Evolutionary conservation across 176 grass and related monocot genomes (phyloP).

Genomic region (Pontederia paniculata): DNA sequence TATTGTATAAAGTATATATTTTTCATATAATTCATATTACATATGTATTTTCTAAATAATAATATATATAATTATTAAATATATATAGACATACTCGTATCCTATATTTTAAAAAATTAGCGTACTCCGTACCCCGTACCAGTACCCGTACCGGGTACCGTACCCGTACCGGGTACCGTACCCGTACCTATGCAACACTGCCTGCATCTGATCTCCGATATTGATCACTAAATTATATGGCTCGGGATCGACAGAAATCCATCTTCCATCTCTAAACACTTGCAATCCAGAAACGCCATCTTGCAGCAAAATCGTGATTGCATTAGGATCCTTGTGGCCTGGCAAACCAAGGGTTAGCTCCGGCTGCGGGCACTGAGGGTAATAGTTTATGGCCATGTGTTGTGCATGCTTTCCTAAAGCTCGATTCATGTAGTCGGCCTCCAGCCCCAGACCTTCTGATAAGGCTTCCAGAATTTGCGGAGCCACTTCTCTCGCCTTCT

Average conservation of each 20-base stretch:
- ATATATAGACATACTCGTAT: no score
- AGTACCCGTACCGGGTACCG: no score
- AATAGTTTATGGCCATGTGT: constrained; percentile 94
- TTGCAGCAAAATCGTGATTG: constrained; percentile 75
- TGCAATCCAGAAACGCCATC: constrained; percentile 74
- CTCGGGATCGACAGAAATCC: constrained; percentile 60
- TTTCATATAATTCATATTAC: no score
- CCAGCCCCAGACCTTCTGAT: constrained; percentile 56
- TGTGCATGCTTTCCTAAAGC: constrained; percentile 67
- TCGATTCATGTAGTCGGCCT: constrained; percentile 51
- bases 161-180: no score
- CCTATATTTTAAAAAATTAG: no score
- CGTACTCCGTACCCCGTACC: no score
- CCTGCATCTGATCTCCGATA: constrained; percentile 78
- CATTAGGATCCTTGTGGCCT: constrained; percentile 79
- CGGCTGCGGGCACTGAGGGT: constrained; percentile 77
- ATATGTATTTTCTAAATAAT: no score
- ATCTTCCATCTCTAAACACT: constrained; percentile 37
- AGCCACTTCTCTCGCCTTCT: constrained; percentile 43
- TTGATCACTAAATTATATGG: constrained; percentile 61
- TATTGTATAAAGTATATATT: no score
- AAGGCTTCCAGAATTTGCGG: constrained; percentile 50
- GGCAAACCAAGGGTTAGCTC: constrained; percentile 80
- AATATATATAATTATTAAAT: no score
- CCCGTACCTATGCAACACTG: not conserved